Evolutionary conservation across 768 basidiomycete species (phyloP).

Genomic region (Kondoa malvinella): DNA sequence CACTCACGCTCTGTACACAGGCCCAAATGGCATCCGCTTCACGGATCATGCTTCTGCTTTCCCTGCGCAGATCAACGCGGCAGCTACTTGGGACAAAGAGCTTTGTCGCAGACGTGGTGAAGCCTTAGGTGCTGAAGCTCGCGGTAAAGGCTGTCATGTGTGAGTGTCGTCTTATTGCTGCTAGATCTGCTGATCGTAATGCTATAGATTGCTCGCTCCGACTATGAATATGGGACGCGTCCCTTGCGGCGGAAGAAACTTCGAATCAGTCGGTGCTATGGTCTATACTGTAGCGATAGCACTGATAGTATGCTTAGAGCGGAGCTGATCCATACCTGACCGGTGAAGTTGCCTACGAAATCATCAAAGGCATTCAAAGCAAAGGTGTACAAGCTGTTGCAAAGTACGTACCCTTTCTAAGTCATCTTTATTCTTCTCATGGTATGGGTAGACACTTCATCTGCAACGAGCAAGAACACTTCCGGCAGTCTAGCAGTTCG

Average conservation of each 20-base stretch:
- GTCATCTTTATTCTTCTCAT: no score
- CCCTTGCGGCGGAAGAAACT: not conserved
- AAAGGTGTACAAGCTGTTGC: slow-evolving; percentile 29
- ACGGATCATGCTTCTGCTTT: not conserved
- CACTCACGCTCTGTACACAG: no score
- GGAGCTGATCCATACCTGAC: slow-evolving; percentile 17
- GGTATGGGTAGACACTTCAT: no score
- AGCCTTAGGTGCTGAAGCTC: slow-evolving; percentile 12
- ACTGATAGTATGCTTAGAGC: not conserved
- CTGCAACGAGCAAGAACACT: slow-evolving; percentile 35
- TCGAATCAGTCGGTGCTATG: slow-evolving; percentile 26
- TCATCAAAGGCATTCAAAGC: slow-evolving; percentile 22
- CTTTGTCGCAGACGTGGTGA: not conserved
- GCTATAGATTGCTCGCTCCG: slow-evolving; percentile 16
- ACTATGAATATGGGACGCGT: not conserved
- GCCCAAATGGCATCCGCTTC: no score
- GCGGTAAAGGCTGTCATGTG: slow-evolving; percentile 36
- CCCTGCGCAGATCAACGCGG: not conserved
- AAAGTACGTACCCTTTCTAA: not conserved
- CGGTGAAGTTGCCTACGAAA: slow-evolving; percentile 7
- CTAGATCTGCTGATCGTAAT: no score
- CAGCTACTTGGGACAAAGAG: slow-evolving; percentile 4
- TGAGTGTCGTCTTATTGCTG: no score
- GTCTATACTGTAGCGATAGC: slow-evolving; percentile 32
- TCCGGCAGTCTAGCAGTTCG: slow-evolving; percentile 26